These are phyloP conservation scores for Xylaria venustula DNA, from an alignment of 495 filamentous ascomycete genomes.

Conservation along the genomic window DNA sequence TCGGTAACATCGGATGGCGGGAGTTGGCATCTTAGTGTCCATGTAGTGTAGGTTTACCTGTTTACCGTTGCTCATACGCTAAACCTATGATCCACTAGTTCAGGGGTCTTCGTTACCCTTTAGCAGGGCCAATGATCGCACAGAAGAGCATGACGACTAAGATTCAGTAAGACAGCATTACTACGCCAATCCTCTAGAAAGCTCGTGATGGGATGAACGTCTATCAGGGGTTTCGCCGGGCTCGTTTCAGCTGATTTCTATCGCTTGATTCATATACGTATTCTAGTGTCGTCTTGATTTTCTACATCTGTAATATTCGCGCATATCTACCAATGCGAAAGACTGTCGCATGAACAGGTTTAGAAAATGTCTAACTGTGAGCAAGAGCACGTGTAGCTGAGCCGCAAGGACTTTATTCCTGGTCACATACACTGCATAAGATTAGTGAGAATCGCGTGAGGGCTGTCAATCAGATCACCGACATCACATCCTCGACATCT, in stretches of 20 bases:
- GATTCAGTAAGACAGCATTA: not conserved
- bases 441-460: too few relatives aligned
- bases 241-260: slow-evolving; percentile 1
- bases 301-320: not conserved
- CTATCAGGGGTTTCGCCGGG: not conserved
- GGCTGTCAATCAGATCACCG: not conserved
- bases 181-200: not conserved
- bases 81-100: not conserved
- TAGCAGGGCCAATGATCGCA: not conserved
- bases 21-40: not conserved
- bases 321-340: not conserved
- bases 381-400: too few relatives aligned
- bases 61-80: not conserved
- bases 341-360: not conserved
- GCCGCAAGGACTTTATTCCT: not conserved
- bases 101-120: not conserved
- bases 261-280: not conserved
- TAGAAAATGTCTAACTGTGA: not conserved
- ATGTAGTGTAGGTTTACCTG: too few relatives aligned
- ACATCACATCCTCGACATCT: not conserved
- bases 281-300: not conserved
- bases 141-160: not conserved
- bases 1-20: slow-evolving; percentile 1
- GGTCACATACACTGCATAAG: too few relatives aligned
- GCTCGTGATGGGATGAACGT: not conserved